Evolutionary conservation across 2,329 filamentous ascomycete genomes (phyloP), one percentile per base, ranked within the genome.

Genomic region (Oidium heveae): DNA sequence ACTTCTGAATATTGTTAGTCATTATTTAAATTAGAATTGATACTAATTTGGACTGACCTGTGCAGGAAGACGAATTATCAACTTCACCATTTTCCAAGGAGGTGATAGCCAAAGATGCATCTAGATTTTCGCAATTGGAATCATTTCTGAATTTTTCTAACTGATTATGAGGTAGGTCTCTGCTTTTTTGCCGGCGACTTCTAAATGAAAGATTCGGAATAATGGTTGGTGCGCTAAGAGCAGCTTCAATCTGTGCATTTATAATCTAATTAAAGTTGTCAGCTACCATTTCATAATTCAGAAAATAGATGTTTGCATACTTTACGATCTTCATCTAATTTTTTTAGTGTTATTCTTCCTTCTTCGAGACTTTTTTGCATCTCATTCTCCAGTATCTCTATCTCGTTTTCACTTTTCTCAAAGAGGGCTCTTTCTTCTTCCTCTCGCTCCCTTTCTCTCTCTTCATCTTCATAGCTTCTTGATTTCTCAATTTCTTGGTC

Each of bases 311-410:
- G 32, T 47, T n/a, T 16, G 37, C 41, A 16, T 53, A 62, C 61
- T 55, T 58, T 61, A 41, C 60, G 53, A 44, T 59, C 58, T 47
- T 62, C 60, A 58, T 63, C 60, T 52, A 64, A 55, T 15, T 58
- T 57, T 18, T 54, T 54, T 37, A 64, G 33, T 15, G 41, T 55
- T 52, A 54, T 58, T 52, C 59, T 60, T 1, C 63, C 61, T 24
- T 61, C 59, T 36, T 61, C 58, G 15, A 61, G 55, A 43, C 52
- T 58, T 20, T 47, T 56, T 28, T 63, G 61, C 53, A 62, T 62
- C 55, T 63, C 61, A 46, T 62, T 59, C 46, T 64, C 62, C 20
- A 63, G 47, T 20, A 44, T 56, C 43, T 63, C 61, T 39, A 64
- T 55, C 49, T 63, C 56, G 32, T 44, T 54, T 28, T 64, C 62